A percentile compares a stretch with the other conserved stretches of the same genome.
Conservation (phyloP, 108 stramenopile genomes). For the Skeletonema marinoi region DNA sequence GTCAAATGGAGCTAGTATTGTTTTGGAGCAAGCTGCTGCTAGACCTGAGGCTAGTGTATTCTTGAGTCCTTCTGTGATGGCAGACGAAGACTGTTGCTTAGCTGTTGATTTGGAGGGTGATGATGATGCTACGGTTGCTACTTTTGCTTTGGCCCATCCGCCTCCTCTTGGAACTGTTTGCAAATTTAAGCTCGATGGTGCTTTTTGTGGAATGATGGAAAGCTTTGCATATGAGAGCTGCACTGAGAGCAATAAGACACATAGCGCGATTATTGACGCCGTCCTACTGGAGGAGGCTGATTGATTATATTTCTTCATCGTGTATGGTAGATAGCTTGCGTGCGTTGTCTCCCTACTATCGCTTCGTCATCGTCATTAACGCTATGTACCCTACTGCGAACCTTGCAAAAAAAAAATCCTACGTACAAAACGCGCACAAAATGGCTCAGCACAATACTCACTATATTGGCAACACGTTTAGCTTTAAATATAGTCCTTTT, state of each 20-base stretch:
- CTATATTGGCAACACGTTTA: too few species aligned
- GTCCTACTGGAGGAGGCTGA: background rate
- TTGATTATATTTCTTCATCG: background rate
- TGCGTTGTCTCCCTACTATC: background rate
- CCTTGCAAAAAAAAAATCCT: too few species aligned
- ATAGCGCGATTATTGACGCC: background rate
- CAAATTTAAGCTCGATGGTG: background rate
- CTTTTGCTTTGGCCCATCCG: background rate
- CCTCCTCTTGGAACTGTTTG: slow-evolving; percentile 2
- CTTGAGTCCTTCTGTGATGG: slow-evolving; percentile 80
- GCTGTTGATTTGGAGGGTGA: background rate
- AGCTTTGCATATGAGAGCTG: background rate
- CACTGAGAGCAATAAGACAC: background rate
- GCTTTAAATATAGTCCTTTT: too few species aligned
- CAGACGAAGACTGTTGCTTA: slow-evolving; percentile 13
- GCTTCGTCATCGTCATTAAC: background rate
- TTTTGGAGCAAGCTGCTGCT: slow-evolving; percentile 88
- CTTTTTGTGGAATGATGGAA: background rate
- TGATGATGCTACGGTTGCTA: slow-evolving; percentile 12
- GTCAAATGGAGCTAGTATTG: slow-evolving; percentile 90
- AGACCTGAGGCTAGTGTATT: slow-evolving; percentile 86
- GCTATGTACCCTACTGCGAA: too few species aligned
- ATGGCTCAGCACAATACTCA: too few species aligned
- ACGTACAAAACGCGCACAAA: too few species aligned
- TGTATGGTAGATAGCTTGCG: background rate